Base-by-base conservation (phyloP, 1,284 basidiomycete species). In the Tilletia walkeri region DNA sequence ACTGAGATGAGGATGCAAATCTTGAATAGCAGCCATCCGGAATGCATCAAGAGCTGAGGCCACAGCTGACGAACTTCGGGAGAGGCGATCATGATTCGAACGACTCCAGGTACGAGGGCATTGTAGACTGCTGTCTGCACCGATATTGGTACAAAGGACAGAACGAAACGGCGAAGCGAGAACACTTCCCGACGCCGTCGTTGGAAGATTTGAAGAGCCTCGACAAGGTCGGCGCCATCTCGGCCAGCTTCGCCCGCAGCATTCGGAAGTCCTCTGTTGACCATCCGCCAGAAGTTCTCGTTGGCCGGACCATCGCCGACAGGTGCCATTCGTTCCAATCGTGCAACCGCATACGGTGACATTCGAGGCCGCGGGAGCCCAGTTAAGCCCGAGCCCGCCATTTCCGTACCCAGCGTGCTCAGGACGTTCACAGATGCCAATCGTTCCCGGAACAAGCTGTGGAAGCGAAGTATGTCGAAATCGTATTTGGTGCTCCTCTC, bases 241-340 rank as follows among this genome's bases (percentile, higher is more conserved):
- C 10, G 16, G 12, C 54, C 54, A 12, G n/a, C 54, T 24, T 30
- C 24, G 20, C n/a, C 54, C 24, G 20, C 54, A n/a, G 34, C 24
- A 30, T 56, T 56, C 34, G 54, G 54, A 30, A 56, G 7, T 3
- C 5, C 54, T 34, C 54, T n/a, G 12, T 20, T 10, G 10, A 30
- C 54, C 54, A 56, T 56, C 54, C 20, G 20, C 54, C 54, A 56
- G 54, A 56, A 56, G 54, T 56, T 56, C 20, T 4, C 54, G 54
- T 56, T 56, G 10, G 54, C 54, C 18, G 12, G 20, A 3, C 54
- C 54, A 30, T 56, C 20, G 12, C 20, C 24, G 54, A 24, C 20
- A n/a, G 41, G 41, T 45, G 41, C 41, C 9, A 45, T 45, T 14
- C 41, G 41, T 9, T 45, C 41, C 9, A 45, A 14, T 45, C 41